Evolutionary conservation across 345 rosid genomes (phyloP), one percentile per base, ranked within the genome.

Genomic region (Salix udensis): DNA sequence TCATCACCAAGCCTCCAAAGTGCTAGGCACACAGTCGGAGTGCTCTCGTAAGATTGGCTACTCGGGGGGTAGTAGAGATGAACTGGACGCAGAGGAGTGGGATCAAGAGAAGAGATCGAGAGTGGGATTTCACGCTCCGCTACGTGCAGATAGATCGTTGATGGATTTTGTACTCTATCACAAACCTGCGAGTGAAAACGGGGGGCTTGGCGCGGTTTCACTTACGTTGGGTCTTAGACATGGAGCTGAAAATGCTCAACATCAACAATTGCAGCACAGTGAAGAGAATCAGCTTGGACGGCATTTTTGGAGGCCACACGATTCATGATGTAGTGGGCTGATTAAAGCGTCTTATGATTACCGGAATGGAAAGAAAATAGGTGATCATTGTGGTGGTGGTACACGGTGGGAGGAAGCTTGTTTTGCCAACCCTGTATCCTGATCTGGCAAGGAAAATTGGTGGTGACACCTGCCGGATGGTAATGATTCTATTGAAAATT

Each of bases 201-300:
- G 89, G 15, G 84, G 88, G 1, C 65, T 75, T 1, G 89, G 89
- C 10, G 81, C 88, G 0, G 92, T 90, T 61, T 88, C 92, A 4
- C 85, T 88, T 9, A 87, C 92, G 0, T 67, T 90, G 60, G 94
- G 92, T 2, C 89, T 90, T 1, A 77, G 85, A 81, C 91, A 89
- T 5, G 84, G 80, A 24, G 85, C 79, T n/a, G 92, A 89, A 24
- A 86, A 65, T 46, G 83, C 79, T 11, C 85, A 79, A 1, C 87
- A 80, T 26, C 81, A 79, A 44, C 78, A 77, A 14, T 21, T 44
- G 53, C 86, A 83, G 7, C 78, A 46, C 12, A 90, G 76, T 14
- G 87, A 30, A 30, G 31, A 82, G 36, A 78, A 85, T 77, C 86
- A 80, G 48, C 88, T 83, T 42, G 52, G 80, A 76, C 76, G 65